Evolutionary conservation across 83 land plant species (phyloP).

Genomic region (Larix sibirica): DNA sequence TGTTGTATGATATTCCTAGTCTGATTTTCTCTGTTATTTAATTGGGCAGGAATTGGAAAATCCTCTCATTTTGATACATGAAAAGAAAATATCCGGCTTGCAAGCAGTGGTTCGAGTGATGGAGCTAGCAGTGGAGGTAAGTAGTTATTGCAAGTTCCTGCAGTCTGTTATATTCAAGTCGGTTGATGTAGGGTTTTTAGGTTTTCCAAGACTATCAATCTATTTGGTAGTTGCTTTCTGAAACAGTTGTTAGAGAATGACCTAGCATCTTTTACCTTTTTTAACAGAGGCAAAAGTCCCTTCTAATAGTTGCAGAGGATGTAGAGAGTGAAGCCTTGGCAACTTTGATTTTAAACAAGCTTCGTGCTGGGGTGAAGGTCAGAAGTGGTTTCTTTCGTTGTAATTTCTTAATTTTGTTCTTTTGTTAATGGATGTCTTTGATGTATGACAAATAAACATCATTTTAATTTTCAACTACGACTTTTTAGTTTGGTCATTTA

Average conservation of each 20-base stretch:
- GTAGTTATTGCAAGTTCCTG: background rate
- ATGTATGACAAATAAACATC: too few species aligned
- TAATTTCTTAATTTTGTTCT: background rate
- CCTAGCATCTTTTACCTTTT: background rate
- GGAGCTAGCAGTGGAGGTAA: constrained; percentile 44
- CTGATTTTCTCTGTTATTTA: background rate
- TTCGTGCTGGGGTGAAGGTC: constrained; percentile 58
- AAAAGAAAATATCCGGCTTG: constrained; percentile 44
- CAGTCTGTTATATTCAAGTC: background rate
- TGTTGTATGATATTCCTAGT: background rate
- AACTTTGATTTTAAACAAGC: constrained; percentile 50
- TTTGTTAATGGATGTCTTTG: background rate
- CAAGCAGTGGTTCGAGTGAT: constrained; percentile 44
- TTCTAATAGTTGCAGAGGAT: constrained; percentile 62
- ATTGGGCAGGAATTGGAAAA: constrained; percentile 52
- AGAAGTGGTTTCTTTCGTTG: background rate
- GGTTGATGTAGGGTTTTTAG: background rate
- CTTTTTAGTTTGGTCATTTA: background rate
- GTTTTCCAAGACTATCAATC: background rate
- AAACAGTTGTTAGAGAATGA: background rate
- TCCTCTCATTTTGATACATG: constrained; percentile 50
- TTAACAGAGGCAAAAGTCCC: constrained; percentile 44
- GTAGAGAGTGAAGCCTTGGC: constrained; percentile 57
- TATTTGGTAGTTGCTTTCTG: background rate
- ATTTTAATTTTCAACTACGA: background rate